phyloP scores from a whole-genome alignment of 345 rosid genomes.

The Rhizophora mangle region DNA sequence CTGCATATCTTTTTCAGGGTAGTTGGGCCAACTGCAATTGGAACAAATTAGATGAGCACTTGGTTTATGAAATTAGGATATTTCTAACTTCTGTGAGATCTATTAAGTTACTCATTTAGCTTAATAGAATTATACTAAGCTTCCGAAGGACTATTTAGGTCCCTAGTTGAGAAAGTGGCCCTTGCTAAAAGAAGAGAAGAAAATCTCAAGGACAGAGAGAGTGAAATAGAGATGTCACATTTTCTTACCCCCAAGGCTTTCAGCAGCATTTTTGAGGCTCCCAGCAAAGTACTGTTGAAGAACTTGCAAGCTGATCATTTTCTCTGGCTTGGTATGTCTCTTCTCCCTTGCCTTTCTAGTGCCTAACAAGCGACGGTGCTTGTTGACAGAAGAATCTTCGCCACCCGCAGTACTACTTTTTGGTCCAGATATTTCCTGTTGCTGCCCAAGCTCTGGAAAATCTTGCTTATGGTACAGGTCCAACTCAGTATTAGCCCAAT shows the following conservation, averaged over 20 bases:
- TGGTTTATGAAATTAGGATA: too few relatives aligned
- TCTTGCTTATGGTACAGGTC: conserved; percentile 27
- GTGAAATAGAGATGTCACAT: background rate
- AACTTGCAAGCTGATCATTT: conserved; percentile 33
- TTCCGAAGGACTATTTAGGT: background rate
- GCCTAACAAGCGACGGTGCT: conserved; percentile 7
- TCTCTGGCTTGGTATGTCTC: conserved; percentile 34
- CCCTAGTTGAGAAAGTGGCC: background rate
- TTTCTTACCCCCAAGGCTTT: conserved; percentile 38
- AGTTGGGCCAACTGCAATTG: conserved; percentile 40
- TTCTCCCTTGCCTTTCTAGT: conserved; percentile 20
- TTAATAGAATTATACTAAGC: too few relatives aligned
- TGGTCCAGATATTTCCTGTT: conserved; percentile 32
- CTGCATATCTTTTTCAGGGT: conserved; percentile 49
- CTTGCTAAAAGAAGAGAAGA: background rate
- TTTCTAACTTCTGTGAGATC: too few relatives aligned
- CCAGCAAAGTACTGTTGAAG: conserved; percentile 43
- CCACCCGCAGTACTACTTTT: conserved; percentile 26
- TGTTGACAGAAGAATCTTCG: conserved; percentile 13
- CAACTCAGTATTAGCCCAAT: conserved; percentile 39
- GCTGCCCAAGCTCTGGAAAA: conserved; percentile 39
- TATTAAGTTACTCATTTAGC: too few relatives aligned
- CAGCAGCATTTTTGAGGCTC: conserved; percentile 46
- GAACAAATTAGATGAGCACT: background rate
- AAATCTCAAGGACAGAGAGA: background rate